Percentiles rank a stretch among this genome's conserved stretches.
These are phyloP conservation scores for Saussurea involucrata DNA, from an alignment of 129 eudicot species.

Conservation along the genomic window DNA sequence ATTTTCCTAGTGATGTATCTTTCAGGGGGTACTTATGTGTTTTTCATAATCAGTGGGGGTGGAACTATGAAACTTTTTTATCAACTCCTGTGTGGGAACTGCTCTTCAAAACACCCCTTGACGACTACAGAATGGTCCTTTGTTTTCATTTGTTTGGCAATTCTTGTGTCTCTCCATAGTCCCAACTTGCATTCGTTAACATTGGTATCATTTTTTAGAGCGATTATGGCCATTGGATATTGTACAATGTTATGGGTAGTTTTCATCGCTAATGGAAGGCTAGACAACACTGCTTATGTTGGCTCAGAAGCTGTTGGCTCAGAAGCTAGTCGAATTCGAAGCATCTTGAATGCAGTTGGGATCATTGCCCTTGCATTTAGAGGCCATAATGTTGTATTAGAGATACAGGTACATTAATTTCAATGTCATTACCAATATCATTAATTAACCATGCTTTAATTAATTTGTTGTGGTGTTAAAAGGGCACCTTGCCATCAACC, in stretches of 20 bases:
- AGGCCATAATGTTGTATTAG: conserved; percentile 80
- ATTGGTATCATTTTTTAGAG: conserved; percentile 41
- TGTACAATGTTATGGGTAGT: conserved; percentile 43
- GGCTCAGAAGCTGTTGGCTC: conserved; percentile 8
- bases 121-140: conserved; percentile 60
- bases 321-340: conserved; percentile 15
- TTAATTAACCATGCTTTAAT: no score
- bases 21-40: conserved; percentile 59
- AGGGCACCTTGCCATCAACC: conserved; percentile 60
- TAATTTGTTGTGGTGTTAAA: background rate
- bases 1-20: conserved; percentile 69
- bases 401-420: conserved; percentile 56
- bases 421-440: background rate
- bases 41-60: conserved; percentile 59
- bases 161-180: conserved; percentile 36
- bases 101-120: conserved; percentile 26
- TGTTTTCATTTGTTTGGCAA: conserved; percentile 44
- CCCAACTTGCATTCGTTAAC: conserved; percentile 58
- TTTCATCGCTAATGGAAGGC: conserved; percentile 31
- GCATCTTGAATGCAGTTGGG: conserved; percentile 45
- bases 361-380: conserved; percentile 51
- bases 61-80: conserved; percentile 44
- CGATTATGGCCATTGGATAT: conserved; percentile 46
- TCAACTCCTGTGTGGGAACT: conserved; percentile 36
- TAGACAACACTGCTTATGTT: conserved; percentile 4